Evolutionary conservation across 2,329 filamentous ascomycete genomes (phyloP).

Genomic region (Aureobasidium sp.): DNA sequence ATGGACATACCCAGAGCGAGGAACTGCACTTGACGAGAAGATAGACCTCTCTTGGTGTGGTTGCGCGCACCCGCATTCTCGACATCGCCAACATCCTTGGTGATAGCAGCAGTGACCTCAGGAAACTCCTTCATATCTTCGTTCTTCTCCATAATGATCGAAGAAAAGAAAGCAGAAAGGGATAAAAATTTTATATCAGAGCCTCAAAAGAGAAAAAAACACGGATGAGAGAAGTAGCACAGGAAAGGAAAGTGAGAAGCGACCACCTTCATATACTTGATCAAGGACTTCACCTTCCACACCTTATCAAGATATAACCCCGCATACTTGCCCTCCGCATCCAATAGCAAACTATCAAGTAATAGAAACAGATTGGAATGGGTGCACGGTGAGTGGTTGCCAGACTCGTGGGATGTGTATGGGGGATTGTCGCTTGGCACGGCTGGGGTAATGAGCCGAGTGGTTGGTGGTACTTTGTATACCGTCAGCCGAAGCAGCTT

Average conservation of each 20-base stretch:
- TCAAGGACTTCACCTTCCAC: slow-evolving; percentile 1
- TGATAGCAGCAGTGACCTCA: neutral
- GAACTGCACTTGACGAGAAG: slow-evolving; percentile 54
- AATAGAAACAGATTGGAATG: neutral
- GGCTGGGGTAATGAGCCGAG: neutral
- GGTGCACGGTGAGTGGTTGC: neutral
- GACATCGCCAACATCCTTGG: slow-evolving; percentile 10
- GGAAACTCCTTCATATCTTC: slow-evolving; percentile 11
- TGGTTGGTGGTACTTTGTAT: neutral
- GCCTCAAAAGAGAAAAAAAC: neutral
- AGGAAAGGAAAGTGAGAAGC: neutral
- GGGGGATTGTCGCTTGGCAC: neutral
- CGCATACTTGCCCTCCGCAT: neutral
- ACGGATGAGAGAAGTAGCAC: neutral
- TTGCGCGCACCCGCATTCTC: slow-evolving; percentile 6
- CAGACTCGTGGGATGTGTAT: neutral
- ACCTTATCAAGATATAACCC: neutral
- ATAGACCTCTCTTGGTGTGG: slow-evolving; percentile 42
- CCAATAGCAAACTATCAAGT: neutral
- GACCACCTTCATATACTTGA: neutral
- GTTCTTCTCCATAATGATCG: neutral
- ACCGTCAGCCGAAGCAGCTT: neutral
- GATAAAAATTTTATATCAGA: neutral
- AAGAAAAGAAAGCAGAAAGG: neutral
- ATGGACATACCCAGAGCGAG: slow-evolving; percentile 43